Base-by-base conservation (phyloP, 768 basidiomycete genomes). In the Cubamyces sp. region DNA sequence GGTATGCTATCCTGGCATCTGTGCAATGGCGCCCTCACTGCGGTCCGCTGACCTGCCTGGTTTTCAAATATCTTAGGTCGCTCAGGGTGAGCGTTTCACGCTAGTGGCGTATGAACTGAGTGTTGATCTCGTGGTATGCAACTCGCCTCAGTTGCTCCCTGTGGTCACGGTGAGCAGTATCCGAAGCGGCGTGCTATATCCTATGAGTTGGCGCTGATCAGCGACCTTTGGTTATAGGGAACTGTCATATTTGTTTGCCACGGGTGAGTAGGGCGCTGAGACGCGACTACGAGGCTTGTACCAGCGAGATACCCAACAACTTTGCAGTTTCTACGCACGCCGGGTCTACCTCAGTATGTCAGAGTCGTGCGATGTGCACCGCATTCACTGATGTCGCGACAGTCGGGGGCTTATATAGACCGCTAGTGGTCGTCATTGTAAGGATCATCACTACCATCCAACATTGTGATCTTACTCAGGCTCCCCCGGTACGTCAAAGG, bases 371-470 rank as follows among this genome's bases (percentile, higher is more conserved):
- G 6, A 12, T 18, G 12, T 18, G 3, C 11, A 9, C 34, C 5
- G 9, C 34, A 1, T 11, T 34, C 9, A 9, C 40, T 49, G 19
- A 39, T 12, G 8, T 34, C 41, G 18, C 14, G 16, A 11, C 19
- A 62, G 61, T 62, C 19, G 61, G 61, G 11, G 50, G 55, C 19
- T 42, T 51, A 3, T 62, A 62, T 34, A 55, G 34, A 3, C 16
- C 30, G 12, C 14, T 62, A 1, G 54, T 62, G 0, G 34, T 15
- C n/a, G 21, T 52, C 8, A 49, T 55, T 8, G 61, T 62, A 18
- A 25, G 51, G 5, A 15, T n/a, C n/a, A n/a, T n/a, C 9, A 49
- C 18, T 40, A 16, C 9, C 1, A 5, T 8, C 14, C 3, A 39
- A 19, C 34, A 34, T 9, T 34, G 11, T 34, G 9, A 34, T 11